Evolutionary conservation across 768 basidiomycete species (phyloP), one percentile per base, ranked within the genome.

Genomic region (Xanthoconium stramineum): DNA sequence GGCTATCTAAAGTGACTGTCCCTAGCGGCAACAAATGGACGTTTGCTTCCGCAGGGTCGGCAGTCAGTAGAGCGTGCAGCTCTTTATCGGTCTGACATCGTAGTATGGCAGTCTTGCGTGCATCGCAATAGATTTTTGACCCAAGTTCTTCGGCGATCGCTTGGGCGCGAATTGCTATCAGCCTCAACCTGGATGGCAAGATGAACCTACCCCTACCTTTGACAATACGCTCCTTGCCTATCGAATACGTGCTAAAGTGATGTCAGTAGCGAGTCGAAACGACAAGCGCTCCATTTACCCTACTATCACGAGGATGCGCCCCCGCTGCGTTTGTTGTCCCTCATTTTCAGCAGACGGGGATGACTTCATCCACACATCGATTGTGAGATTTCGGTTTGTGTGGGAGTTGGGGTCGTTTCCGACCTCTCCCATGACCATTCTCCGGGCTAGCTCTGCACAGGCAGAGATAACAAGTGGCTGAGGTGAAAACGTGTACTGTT

Each of bases 171-270:
- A 38, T 11, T 19, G 14, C n/a, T 47, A 29, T 56, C 19, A 52
- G 47, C 14, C 28, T 14, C 5, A 50, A 33, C 24, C 50, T 37
- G 15, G n/a, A 55, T 4, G 15, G 39, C 10, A 47, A 14, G 19
- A 53, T 20, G 3, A 40, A 7, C 32, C n/a, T 39, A 38, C 49
- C 63, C 47, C 33, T 54, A 91, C 93, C 94, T 82, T 98, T 97
- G 39, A 97, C 94, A 39, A 98, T 89, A 24, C 97, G 85, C 71
- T 99, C 97, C 70, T 99, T 99, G 39, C 97, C 97, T 47, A 98
- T 93, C 0, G 92, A 92, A 72, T 99, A 99, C 0, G 97, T 98
- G 11, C 94, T 93, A 57, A 39, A 44, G n/a, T 48, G 13, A 24
- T 24, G 29, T 60, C 29, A 62, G 50, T 13, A 17, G 20, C 20